Evolutionary conservation across 352 stramenopile genomes (phyloP).

Genomic region (Pythium graminicola): DNA sequence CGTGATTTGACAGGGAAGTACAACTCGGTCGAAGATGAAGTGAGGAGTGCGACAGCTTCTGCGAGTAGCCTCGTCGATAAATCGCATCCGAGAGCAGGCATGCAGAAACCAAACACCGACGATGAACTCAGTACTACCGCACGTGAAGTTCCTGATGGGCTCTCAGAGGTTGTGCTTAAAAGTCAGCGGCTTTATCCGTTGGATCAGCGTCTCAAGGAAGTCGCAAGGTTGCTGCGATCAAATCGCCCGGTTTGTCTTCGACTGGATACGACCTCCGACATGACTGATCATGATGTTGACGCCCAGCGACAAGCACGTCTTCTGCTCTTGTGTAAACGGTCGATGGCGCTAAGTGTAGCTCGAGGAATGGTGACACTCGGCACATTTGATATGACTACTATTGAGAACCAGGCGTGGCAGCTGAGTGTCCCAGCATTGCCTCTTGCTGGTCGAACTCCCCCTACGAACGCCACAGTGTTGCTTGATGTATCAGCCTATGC

Average conservation of each 20-base stretch:
- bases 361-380: constrained; percentile 96
- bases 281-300: constrained; percentile 66
- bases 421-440: constrained; percentile 90
- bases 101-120: neutral
- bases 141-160: constrained; percentile 40
- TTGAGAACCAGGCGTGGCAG: constrained; percentile 74
- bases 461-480: constrained; percentile 89
- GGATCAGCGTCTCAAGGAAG: constrained; percentile 78
- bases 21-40: neutral
- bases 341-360: constrained; percentile 90
- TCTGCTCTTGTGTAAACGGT: constrained; percentile 91
- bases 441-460: constrained; percentile 91
- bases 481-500: constrained; percentile 88
- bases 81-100: constrained; percentile 1
- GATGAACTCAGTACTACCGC: neutral
- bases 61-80: constrained; percentile 12
- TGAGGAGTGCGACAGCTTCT: neutral
- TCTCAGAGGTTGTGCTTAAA: constrained; percentile 45
- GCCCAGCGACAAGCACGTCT: constrained; percentile 92
- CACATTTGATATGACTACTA: constrained; percentile 66
- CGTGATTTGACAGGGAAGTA: constrained; percentile 44
- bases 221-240: constrained; percentile 70
- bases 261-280: constrained; percentile 54
- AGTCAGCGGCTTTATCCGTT: constrained; percentile 59
- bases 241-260: constrained; percentile 66